These are phyloP conservation scores for Chalciporus sphaerocephalus DNA, from an alignment of 768 basidiomycete species.

Conservation along the genomic window DNA sequence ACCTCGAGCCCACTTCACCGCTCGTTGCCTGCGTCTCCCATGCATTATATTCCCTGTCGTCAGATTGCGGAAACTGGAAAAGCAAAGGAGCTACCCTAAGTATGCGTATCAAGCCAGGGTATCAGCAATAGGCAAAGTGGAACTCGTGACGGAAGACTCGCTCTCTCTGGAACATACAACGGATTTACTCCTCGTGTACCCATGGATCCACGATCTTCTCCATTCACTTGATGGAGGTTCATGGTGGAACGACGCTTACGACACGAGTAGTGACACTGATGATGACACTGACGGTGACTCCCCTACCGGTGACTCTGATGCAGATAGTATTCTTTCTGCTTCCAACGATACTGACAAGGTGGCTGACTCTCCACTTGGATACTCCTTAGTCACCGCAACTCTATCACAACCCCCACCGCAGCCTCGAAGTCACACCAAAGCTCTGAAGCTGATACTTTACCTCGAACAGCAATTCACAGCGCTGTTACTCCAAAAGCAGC, in stretches of 20 bases:
- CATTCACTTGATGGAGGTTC: neutral
- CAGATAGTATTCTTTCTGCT: neutral
- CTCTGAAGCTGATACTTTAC: neutral
- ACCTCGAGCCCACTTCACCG: neutral
- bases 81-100: neutral
- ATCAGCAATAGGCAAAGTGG: neutral
- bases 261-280: neutral
- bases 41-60: neutral
- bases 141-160: neutral
- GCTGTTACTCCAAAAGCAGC: neutral
- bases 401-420: neutral
- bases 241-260: neutral
- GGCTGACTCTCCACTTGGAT: neutral
- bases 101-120: neutral
- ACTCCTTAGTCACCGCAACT: neutral
- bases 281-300: neutral
- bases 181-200: neutral
- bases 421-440: neutral
- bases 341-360: neutral
- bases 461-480: slow-evolving; percentile 1
- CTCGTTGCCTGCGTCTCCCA: neutral
- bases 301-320: neutral
- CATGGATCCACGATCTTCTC: neutral
- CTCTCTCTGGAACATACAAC: neutral
- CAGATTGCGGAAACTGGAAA: neutral